Base-by-base conservation (phyloP, 2,329 filamentous ascomycete species). In the Venturia aucupariae region DNA sequence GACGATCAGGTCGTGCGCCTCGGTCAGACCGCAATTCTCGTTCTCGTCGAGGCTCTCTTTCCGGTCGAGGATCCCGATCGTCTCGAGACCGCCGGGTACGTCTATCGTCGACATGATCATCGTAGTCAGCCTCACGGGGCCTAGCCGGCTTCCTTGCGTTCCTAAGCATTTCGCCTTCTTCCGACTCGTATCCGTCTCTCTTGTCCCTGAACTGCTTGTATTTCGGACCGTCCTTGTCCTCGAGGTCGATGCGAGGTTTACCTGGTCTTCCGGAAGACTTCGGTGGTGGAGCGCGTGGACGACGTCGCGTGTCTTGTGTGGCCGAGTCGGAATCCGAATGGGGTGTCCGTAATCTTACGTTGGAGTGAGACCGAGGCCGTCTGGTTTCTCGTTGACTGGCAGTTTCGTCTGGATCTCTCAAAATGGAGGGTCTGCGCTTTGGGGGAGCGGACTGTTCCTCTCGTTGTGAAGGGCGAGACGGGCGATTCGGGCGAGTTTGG, bases 121-220 rank as follows among this genome's bases (percentile, higher is more conserved):
- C 67, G 63, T 65, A 64, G 61, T 57, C 57, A 35, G 65, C 59
- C 5, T 65, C 41, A 61, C 65, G 64, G 65, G 66, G 64, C 67
- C 66, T 62, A 66, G 67, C 19, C 13, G 11, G 38, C 60, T 62
- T 66, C 65, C 67, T 67, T 59, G 68, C 67, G 66, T 71, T 69
- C 51, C 63, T 66, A 61, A 65, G 60, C 30, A 38, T 54, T 39
- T 75, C 73, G 24, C 73, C 73, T 62, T 75, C 73, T 59, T 75
- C 73, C 57, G 69, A 71, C 65, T 73, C 72, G 67, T 75, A 75
- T 19, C 72, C 73, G 67, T 75, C 71, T 48, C 73, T 68, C 67
- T 70, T 70, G 39, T 73, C 70, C 32, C 73, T 65, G 66, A 75
- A 75, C 46, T 70, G 66, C 44, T 68, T 68, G 51, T 75, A 68